Conservation (phyloP, 345 rosid species). For the Syzygium jambos region DNA sequence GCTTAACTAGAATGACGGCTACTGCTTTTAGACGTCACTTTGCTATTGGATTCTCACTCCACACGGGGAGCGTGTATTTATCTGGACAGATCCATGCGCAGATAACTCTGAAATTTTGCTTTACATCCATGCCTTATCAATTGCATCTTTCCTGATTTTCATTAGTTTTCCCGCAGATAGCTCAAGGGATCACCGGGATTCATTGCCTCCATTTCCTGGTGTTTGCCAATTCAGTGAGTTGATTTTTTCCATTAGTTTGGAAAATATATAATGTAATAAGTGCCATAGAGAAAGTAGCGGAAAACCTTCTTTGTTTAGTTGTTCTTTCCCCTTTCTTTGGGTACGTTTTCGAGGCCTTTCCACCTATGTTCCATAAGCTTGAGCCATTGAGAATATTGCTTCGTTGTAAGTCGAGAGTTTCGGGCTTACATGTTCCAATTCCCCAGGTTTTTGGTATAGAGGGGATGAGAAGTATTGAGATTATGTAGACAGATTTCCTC, state of each 20-base stretch:
- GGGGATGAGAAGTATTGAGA: background rate
- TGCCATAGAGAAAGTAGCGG: background rate
- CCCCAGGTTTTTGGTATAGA: background rate
- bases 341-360: background rate
- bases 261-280: background rate
- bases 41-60: background rate
- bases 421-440: background rate
- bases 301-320: background rate
- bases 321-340: background rate
- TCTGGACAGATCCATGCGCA: background rate
- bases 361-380: background rate
- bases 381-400: background rate
- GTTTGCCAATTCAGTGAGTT: background rate
- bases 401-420: background rate
- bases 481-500: background rate
- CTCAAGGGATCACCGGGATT: background rate
- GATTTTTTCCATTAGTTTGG: background rate
- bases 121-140: background rate
- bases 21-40: background rate
- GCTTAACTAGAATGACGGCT: background rate
- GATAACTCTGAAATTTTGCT: background rate
- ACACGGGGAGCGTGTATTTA: background rate
- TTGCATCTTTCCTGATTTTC: background rate
- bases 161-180: background rate
- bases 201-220: background rate